These are phyloP conservation scores for Monilinia fructigena DNA, from an alignment of 2,329 filamentous ascomycete genomes.

Conservation along the genomic window DNA sequence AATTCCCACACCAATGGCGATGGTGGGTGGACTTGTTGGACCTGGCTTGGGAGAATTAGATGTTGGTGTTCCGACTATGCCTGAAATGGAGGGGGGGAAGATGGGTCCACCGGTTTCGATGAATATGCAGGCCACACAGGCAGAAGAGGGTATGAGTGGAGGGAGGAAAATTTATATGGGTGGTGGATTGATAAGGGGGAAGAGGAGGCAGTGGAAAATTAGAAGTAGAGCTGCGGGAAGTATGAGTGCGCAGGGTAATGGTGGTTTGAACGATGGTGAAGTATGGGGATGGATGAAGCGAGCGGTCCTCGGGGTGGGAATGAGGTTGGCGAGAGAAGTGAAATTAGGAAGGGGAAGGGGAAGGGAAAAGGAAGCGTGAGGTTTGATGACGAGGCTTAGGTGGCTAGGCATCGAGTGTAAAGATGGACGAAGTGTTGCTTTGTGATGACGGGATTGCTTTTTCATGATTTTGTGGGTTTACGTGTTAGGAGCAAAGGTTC, in stretches of 20 bases:
- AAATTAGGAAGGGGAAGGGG: neutral
- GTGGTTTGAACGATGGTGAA: neutral
- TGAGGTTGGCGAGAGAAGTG: neutral
- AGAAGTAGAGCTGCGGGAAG: neutral
- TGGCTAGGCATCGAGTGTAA: neutral
- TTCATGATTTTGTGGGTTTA: neutral
- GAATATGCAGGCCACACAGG: neutral
- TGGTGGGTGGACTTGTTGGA: conserved; percentile 2
- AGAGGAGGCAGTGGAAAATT: conserved; percentile 19
- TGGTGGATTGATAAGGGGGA: conserved; percentile 5
- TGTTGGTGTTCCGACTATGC: neutral
- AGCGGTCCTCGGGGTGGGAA: neutral
- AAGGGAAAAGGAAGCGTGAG: conserved; percentile 11
- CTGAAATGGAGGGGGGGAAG: neutral
- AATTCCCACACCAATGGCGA: conserved; percentile 1
- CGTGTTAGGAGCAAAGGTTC: neutral
- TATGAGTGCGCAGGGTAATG: neutral
- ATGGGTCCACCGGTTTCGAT: conserved; percentile 11
- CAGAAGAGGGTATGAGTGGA: neutral
- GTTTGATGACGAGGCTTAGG: conserved; percentile 14
- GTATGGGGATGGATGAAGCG: neutral
- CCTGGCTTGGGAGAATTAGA: neutral
- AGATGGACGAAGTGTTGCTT: too few relatives aligned
- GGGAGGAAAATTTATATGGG: conserved; percentile 3
- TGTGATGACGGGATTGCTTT: neutral